Base-by-base conservation (phyloP, 208 protist genomes). In the Crithidia bombi region DNA sequence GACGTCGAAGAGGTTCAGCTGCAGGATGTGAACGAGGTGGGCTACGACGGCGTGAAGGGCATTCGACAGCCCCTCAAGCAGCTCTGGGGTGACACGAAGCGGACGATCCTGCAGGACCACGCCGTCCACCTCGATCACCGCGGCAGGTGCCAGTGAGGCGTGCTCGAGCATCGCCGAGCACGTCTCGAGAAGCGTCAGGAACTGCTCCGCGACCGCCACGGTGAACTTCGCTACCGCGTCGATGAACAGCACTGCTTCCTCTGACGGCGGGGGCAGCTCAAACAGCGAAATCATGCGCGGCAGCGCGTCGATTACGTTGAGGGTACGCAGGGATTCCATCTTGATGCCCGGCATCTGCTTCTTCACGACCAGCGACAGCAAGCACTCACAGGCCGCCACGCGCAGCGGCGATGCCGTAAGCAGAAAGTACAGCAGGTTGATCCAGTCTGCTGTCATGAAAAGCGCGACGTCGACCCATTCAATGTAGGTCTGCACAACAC, bases 341-440 rank as follows among this genome's bases (percentile, higher is more conserved):
- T 95, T 95, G 15, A 81, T 73, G 0, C 74, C 83, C 2, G 90
- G 81, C 43, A 91, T 65, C 69, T 95, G 90, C 67, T 95, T 95
- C 73, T 95, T 95, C 47, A 79, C 79, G 10, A 91, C 82, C 19
- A 95, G 66, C 21, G 81, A 78, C 23, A 82, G 57, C 5, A 95
- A 38, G 35, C 86, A 92, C 61, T 87, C 86, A 58, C 79, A 90
- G 23, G 83, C 90, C 3, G 78, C 78, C 15, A 75, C 58, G 19
- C 83, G 76, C 55, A 84, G 39, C 11, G 78, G 59, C 6, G 73
- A 63, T 15, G 78, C 65, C 0, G 81, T 80, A 5, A 87, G n/a
- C 15, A 92, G 49, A 39, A 88, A 91, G 78, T 90, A 86, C 3
- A 95, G 64, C 35, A 95, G 55, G 44, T 91, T 81, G 39, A 92